Percentiles rank a stretch among this genome's conserved stretches.
Evolutionary conservation across 345 rosid species (phyloP).

Genomic region (Murraya paniculata): DNA sequence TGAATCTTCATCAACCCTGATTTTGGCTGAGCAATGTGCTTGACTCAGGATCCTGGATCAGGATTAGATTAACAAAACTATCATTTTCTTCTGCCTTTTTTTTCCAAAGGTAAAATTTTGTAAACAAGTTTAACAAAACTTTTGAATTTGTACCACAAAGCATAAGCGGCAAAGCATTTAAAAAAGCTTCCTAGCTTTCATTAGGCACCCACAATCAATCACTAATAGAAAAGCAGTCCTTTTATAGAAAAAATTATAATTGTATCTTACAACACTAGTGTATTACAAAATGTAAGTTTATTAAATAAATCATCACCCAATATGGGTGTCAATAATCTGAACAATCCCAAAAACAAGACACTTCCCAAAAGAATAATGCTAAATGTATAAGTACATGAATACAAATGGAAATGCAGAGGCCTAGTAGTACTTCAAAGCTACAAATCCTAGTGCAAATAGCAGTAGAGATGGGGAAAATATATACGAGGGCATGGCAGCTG

Average conservation of each 20-base stretch:
- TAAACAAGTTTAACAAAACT: not conserved
- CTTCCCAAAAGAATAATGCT: slow-evolving; percentile 15
- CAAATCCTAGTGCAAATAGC: slow-evolving; percentile 39
- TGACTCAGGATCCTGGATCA: not conserved
- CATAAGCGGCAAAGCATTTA: not conserved
- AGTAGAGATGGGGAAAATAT: slow-evolving; percentile 44
- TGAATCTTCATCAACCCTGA: not conserved
- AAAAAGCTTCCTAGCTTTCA: not conserved
- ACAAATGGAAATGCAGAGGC: not conserved
- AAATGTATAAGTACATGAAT: not conserved
- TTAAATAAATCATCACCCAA: slow-evolving; percentile 23
- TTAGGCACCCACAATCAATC: not conserved
- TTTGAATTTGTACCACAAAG: no score
- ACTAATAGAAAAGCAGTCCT: not conserved
- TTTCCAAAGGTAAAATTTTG: no score
- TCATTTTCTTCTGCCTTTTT: no score
- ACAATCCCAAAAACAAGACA: slow-evolving; percentile 10
- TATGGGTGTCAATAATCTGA: slow-evolving; percentile 2
- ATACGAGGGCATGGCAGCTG: slow-evolving; percentile 42
- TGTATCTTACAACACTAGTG: not conserved
- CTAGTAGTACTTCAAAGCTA: slow-evolving; percentile 38
- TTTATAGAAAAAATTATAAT: not conserved
- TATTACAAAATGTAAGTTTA: not conserved
- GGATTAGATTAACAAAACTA: not conserved
- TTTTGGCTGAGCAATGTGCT: not conserved